A percentile compares a stretch with the other conserved stretches of the same genome.
phyloP scores from a whole-genome alignment of 1,284 basidiomycete species.

The Wolfiporia cocos region DNA sequence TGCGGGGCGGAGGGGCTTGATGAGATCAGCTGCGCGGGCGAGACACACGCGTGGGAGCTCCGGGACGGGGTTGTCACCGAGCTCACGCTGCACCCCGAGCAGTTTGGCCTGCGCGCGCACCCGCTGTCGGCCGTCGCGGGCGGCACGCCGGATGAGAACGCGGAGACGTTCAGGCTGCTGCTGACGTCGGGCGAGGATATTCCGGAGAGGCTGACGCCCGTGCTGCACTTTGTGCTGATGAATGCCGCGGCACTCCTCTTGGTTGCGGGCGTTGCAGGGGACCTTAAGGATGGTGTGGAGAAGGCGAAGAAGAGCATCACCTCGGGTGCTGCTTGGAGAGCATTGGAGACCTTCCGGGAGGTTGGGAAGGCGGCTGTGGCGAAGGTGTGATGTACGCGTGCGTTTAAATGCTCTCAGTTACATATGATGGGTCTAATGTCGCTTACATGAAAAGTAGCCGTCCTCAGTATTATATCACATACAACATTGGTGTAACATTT shows the following conservation, averaged over 20 bases:
- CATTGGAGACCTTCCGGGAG: conserved; percentile 50
- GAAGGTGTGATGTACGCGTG: no score
- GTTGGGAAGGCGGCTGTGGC: conserved; percentile 16
- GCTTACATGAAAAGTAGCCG: no score
- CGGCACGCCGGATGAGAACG: conserved; percentile 71
- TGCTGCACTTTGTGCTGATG: conserved; percentile 80
- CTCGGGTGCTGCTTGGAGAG: conserved; percentile 72
- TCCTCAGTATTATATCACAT: no score
- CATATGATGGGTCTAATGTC: no score
- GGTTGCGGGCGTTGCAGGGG: conserved; percentile 66
- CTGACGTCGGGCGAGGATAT: conserved; percentile 47
- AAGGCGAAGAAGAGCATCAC: conserved; percentile 71
- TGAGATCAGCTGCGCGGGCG: conserved; percentile 91
- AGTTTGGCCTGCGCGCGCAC: conserved; percentile 73
- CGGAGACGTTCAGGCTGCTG: conserved; percentile 54
- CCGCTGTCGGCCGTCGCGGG: conserved; percentile 69
- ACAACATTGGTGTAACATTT: no score
- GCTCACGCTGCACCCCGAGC: conserved; percentile 43
- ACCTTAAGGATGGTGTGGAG: conserved; percentile 68
- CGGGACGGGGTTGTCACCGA: conserved; percentile 48
- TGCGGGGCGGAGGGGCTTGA: conserved; percentile 92
- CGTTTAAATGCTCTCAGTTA: not conserved
- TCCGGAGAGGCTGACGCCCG: conserved; percentile 47
- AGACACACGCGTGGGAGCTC: conserved; percentile 75
- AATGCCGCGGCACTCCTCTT: conserved; percentile 83